Percentiles rank a stretch among this genome's conserved stretches.
Evolutionary conservation across 2,329 filamentous ascomycete genomes (phyloP).

Genomic region (Stagonosporopsis cucurbitacearum): DNA sequence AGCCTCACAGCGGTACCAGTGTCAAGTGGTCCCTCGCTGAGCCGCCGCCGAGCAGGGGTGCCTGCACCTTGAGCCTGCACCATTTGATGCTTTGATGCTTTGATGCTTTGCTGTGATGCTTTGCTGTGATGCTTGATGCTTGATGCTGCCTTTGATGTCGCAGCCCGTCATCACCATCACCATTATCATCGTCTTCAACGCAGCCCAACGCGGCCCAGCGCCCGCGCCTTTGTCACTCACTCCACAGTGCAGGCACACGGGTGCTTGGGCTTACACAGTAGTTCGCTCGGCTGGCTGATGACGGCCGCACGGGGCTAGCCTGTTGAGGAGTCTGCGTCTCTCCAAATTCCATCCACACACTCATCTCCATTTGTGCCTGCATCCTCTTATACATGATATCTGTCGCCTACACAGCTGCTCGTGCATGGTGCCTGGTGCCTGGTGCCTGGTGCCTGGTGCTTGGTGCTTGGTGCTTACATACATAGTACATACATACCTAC

Average conservation of each 20-base stretch:
- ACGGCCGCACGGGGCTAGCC: conserved; percentile 5
- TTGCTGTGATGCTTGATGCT: too few species aligned
- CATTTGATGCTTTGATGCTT: too few species aligned
- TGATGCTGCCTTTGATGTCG: too few species aligned
- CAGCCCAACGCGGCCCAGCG: conserved; percentile 3
- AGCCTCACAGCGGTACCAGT: conserved; percentile 18
- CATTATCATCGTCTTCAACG: not conserved
- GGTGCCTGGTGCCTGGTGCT: conserved; percentile 9
- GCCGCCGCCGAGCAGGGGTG: conserved; percentile 13
- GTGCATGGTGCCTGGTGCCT: conserved; percentile 10
- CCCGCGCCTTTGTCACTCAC: conserved; percentile 10
- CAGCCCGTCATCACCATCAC: too few species aligned
- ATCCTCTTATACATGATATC: not conserved
- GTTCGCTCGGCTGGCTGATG: conserved; percentile 4
- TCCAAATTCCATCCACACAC: conserved; percentile 8
- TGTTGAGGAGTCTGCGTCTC: not conserved
- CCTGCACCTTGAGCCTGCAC: too few species aligned
- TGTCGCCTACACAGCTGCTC: not conserved
- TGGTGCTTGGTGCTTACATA: too few species aligned
- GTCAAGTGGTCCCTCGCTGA: conserved; percentile 4
- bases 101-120: too few species aligned
- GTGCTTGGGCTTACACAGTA: not conserved
- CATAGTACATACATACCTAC: too few species aligned
- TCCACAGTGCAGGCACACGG: conserved; percentile 15
- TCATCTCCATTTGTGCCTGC: not conserved